A percentile compares a stretch with the other conserved stretches of the same genome.
Evolutionary conservation across 1,139 yeast genomes (phyloP).

Genomic region (Debaryomycetaceae sp.): DNA sequence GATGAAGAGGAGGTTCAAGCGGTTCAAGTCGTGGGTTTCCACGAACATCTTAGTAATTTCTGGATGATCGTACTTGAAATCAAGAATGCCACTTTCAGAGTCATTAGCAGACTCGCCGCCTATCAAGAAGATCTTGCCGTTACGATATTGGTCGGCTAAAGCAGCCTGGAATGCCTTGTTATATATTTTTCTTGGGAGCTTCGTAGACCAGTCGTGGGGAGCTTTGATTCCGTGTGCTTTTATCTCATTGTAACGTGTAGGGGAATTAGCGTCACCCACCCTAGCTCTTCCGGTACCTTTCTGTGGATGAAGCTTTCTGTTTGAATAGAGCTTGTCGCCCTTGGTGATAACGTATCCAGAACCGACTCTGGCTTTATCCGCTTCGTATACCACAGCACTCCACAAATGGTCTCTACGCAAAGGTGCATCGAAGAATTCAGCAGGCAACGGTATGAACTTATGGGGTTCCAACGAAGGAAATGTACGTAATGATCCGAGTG

Average conservation of each 20-base stretch:
- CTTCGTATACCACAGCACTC: constrained; percentile 92
- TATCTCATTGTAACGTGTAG: constrained; percentile 86
- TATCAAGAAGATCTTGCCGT: constrained; percentile 67
- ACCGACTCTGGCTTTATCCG: constrained; percentile 86
- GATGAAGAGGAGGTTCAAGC: constrained; percentile 64
- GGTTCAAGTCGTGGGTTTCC: constrained; percentile 49
- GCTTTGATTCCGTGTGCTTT: constrained; percentile 88
- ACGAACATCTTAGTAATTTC: constrained; percentile 60
- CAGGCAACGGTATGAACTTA: constrained; percentile 70
- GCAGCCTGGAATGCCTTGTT: constrained; percentile 77
- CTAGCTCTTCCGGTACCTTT: constrained; percentile 96
- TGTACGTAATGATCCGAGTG: constrained; percentile 73
- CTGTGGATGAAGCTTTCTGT: constrained; percentile 80
- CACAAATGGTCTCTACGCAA: constrained; percentile 87
- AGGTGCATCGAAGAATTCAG: constrained; percentile 65
- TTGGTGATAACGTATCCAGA: constrained; percentile 83
- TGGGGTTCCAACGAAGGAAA: constrained; percentile 92
- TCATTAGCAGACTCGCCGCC: constrained; percentile 44
- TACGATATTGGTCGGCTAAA: constrained; percentile 71
- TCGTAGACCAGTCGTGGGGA: constrained; percentile 85
- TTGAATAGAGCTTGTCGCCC: constrained; percentile 81
- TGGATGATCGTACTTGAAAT: constrained; percentile 45
- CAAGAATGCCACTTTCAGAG: constrained; percentile 29
- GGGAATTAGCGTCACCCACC: constrained; percentile 94
- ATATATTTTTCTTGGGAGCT: constrained; percentile 74